These are phyloP conservation scores for Phaeolepiota aurea DNA, from an alignment of 768 basidiomycete genomes.

Conservation along the genomic window DNA sequence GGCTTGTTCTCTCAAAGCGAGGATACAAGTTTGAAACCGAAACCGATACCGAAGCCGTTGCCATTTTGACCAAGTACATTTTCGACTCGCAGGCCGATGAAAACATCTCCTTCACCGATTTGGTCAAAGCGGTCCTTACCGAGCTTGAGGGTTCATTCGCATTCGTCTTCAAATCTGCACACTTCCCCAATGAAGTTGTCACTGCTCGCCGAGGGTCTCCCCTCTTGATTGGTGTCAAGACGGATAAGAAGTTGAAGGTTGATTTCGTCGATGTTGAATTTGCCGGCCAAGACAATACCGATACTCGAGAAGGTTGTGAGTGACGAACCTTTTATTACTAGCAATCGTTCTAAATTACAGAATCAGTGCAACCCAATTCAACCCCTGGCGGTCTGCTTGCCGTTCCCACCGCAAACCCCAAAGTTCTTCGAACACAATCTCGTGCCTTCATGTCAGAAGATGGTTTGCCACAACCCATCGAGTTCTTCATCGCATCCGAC, in stretches of 20 bases:
- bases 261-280: conserved; percentile 99
- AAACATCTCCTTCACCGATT: conserved; percentile 78
- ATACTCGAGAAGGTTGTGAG: conserved; percentile 30
- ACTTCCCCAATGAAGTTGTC: conserved; percentile 95
- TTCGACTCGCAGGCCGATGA: conserved; percentile 90
- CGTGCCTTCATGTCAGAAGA: conserved; percentile 98
- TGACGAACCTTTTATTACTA: conserved; percentile 14
- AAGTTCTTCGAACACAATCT: conserved; percentile 89
- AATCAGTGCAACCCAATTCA: conserved; percentile 21
- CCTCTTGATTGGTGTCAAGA: conserved; percentile 96
- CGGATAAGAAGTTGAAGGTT: conserved; percentile 98
- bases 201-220: conserved; percentile 96
- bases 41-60: conserved; percentile 97
- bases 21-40: conserved; percentile 93
- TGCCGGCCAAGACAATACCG: conserved; percentile 57
- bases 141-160: conserved; percentile 99
- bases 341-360: conserved; percentile 5
- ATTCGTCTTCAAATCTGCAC: conserved; percentile 95
- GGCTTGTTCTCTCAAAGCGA: conserved; percentile 89
- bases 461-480: conserved; percentile 96
- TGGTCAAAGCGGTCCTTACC: conserved; percentile 93
- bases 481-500: conserved; percentile 98
- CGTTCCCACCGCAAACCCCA: conserved; percentile 57
- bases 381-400: conserved; percentile 50
- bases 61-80: conserved; percentile 92